Evolutionary conservation across 2,329 filamentous ascomycete species (phyloP).

Genomic region (Penicillium sp.): DNA sequence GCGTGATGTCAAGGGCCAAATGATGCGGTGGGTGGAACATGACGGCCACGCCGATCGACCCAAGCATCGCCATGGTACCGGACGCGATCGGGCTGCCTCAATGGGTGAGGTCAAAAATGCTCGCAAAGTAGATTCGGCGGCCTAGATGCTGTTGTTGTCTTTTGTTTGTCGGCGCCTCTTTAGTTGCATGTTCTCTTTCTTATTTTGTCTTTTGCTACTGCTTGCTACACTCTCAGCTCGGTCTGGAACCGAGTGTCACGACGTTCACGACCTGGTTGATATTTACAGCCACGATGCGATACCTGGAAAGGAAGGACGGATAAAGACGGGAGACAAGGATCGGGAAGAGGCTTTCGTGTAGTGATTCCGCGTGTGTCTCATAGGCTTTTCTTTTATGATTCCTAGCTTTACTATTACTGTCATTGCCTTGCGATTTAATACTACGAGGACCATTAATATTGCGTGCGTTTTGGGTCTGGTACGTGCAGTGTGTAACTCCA

Average conservation of each 20-base stretch:
- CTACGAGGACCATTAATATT: not conserved
- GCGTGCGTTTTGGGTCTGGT: not conserved
- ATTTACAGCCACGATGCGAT: constrained; percentile 13
- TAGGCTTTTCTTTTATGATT: not conserved
- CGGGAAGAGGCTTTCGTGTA: not conserved
- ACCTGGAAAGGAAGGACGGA: not conserved
- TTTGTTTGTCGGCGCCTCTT: not conserved
- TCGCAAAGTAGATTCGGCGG: constrained; percentile 1
- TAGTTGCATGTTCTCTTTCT: not conserved
- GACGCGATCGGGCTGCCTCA: constrained; percentile 25
- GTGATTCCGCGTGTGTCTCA: not conserved
- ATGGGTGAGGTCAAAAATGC: constrained; percentile 11
- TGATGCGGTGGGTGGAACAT: constrained; percentile 41
- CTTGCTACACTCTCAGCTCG: constrained; percentile 8
- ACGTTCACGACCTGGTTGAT: constrained; percentile 23
- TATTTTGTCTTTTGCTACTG: not conserved
- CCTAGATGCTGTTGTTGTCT: constrained; percentile 1
- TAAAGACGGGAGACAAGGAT: not conserved
- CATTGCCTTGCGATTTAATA: not conserved
- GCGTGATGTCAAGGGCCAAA: constrained; percentile 43
- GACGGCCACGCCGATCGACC: constrained; percentile 31
- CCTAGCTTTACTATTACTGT: not conserved
- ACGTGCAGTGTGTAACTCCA: not conserved
- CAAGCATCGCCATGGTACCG: constrained; percentile 22
- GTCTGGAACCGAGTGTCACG: constrained; percentile 27